Percentiles rank a stretch among this genome's conserved stretches.
Evolutionary conservation across 139 green algal genomes (phyloP).

Genomic region (Haematococcus lacustris): DNA sequence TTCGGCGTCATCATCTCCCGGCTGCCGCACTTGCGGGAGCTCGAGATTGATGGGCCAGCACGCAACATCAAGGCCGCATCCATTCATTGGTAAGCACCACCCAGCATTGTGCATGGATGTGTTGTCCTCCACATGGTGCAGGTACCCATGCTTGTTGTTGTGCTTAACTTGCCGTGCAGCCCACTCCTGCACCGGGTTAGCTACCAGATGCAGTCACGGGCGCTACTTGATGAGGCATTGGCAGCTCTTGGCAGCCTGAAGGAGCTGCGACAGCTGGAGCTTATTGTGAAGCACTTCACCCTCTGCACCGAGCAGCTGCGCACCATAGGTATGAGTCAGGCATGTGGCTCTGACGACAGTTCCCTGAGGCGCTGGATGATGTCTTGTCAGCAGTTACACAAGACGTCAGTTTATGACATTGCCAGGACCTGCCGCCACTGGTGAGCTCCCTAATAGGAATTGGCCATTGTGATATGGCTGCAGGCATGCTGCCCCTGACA

Average conservation of each 20-base stretch:
- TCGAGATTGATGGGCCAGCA: conserved; percentile 46
- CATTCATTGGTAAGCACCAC: conserved; percentile 18
- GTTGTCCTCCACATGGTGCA: neutral
- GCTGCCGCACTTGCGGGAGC: conserved; percentile 20
- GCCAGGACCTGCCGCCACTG: no score
- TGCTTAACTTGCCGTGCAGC: no score
- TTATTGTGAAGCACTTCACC: conserved; percentile 47
- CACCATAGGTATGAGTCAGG: conserved; percentile 26
- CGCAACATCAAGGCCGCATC: conserved; percentile 31
- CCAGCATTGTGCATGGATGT: neutral
- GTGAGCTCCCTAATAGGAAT: no score
- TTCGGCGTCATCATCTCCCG: conserved; percentile 34
- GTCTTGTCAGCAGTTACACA: no score
- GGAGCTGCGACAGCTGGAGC: conserved; percentile 37
- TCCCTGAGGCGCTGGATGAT: no score
- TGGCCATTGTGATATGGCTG: no score
- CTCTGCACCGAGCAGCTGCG: conserved; percentile 43
- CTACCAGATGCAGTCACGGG: conserved; percentile 25
- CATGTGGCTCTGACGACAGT: no score
- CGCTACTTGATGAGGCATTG: conserved; percentile 39
- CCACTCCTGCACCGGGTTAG: conserved; percentile 29
- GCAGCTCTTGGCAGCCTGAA: conserved; percentile 17
- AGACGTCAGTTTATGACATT: no score
- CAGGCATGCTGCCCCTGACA: conserved; percentile 46
- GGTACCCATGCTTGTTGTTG: neutral